A percentile compares a stretch with the other conserved stretches of the same genome.
Conservation (phyloP, 2,329 filamentous ascomycete species). For the Pseudogymnoascus sp. region DNA sequence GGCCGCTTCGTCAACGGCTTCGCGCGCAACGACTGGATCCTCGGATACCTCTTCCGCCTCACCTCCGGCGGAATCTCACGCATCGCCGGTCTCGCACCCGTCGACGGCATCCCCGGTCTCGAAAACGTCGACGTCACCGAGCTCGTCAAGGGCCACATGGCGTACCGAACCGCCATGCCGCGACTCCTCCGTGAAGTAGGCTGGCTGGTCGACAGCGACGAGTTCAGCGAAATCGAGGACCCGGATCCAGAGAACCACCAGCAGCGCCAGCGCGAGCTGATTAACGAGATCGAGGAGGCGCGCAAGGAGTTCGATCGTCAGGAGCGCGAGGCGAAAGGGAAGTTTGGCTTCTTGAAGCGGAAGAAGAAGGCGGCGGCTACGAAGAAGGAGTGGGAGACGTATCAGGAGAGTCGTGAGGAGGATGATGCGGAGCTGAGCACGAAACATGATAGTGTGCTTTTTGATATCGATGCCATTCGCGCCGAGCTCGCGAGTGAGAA, state of each 20-base stretch:
- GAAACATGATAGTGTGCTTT: slow-evolving; percentile 56
- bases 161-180: slow-evolving; percentile 90
- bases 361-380: slow-evolving; percentile 65
- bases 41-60: slow-evolving; percentile 90
- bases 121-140: slow-evolving; percentile 88
- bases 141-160: slow-evolving; percentile 87
- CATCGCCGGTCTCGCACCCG: slow-evolving; percentile 72
- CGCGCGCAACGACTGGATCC: slow-evolving; percentile 92
- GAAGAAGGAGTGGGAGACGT: slow-evolving; percentile 91
- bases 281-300: slow-evolving; percentile 94
- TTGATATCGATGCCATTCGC: slow-evolving; percentile 91
- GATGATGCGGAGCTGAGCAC: slow-evolving; percentile 13
- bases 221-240: slow-evolving; percentile 95
- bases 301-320: slow-evolving; percentile 78
- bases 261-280: slow-evolving; percentile 81
- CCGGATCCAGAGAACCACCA: slow-evolving; percentile 91
- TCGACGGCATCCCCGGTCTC: slow-evolving; percentile 69
- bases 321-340: slow-evolving; percentile 55
- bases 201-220: slow-evolving; percentile 85
- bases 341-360: slow-evolving; percentile 72
- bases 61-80: slow-evolving; percentile 87
- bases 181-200: slow-evolving; percentile 77
- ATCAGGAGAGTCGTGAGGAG: slow-evolving; percentile 61
- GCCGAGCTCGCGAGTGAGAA: slow-evolving; percentile 60
- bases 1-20: slow-evolving; percentile 96